Conservation (phyloP, 164 flowering plant genomes). For the Buxus sempervirens region DNA sequence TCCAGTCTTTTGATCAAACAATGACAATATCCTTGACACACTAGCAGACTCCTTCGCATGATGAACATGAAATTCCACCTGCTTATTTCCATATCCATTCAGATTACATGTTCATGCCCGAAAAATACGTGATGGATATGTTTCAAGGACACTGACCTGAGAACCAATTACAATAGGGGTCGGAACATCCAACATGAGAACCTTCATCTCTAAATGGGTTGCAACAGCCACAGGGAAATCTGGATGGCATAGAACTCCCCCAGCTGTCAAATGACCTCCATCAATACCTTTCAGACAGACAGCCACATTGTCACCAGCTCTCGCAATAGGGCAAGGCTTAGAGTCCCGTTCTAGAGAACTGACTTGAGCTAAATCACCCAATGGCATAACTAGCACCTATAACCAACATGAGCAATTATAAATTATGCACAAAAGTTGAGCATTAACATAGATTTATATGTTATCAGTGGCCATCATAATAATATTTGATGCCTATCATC, state of each 20-base stretch:
- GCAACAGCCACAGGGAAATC: constrained; percentile 75
- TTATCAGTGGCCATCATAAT: background rate
- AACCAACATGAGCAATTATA: constrained; percentile 6
- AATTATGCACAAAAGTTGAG: background rate
- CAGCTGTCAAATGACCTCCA: constrained; percentile 50
- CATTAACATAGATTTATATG: background rate
- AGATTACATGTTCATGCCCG: background rate
- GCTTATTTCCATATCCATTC: constrained; percentile 13
- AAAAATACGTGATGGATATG: background rate
- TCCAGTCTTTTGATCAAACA: constrained; percentile 84
- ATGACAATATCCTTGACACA: constrained; percentile 58
- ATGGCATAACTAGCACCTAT: constrained; percentile 91
- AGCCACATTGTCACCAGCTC: constrained; percentile 91
- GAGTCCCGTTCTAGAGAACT: constrained; percentile 72
- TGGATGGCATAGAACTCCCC: constrained; percentile 94
- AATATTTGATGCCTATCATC: background rate
- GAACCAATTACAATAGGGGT: constrained; percentile 78
- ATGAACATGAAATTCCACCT: constrained; percentile 90
- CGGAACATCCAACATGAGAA: constrained; percentile 64
- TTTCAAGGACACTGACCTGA: constrained; percentile 43
- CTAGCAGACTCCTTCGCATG: constrained; percentile 86
- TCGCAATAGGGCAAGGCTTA: constrained; percentile 51
- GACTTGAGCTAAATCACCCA: constrained; percentile 55
- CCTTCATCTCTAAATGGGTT: constrained; percentile 75
- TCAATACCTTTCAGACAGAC: constrained; percentile 77